A percentile compares a stretch with the other conserved stretches of the same genome.
Conservation (phyloP, 2,329 filamentous ascomycete species). For the Alternaria rosae region DNA sequence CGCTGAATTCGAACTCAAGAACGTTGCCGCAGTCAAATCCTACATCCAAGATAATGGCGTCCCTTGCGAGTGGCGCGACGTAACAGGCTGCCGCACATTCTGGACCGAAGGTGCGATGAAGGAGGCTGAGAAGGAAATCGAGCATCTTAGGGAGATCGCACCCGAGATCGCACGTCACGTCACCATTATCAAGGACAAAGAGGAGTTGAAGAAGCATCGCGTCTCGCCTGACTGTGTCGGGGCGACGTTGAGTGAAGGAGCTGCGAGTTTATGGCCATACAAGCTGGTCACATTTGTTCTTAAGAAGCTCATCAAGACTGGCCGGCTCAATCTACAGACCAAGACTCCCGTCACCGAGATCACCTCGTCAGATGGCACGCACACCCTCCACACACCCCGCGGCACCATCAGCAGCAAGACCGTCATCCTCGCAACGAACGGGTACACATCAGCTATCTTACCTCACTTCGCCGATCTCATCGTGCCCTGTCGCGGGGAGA, state of each 20-base stretch:
- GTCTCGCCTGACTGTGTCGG: slow-evolving; percentile 60
- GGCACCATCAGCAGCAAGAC: slow-evolving; percentile 69
- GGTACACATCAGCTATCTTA: slow-evolving; percentile 78
- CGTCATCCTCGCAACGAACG: slow-evolving; percentile 83
- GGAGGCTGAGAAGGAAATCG: slow-evolving; percentile 60
- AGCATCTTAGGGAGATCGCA: slow-evolving; percentile 57
- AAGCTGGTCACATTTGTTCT: slow-evolving; percentile 80
- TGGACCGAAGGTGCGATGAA: slow-evolving; percentile 64
- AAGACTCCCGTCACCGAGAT: slow-evolving; percentile 66
- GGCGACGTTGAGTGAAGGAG: slow-evolving; percentile 69
- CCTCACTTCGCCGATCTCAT: slow-evolving; percentile 74
- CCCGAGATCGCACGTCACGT: slow-evolving; percentile 64
- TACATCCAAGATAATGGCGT: slow-evolving; percentile 66
- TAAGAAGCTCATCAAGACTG: slow-evolving; percentile 61
- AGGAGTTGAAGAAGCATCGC: slow-evolving; percentile 61
- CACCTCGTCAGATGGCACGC: slow-evolving; percentile 49
- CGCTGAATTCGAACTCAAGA: slow-evolving; percentile 75
- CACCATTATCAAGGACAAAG: slow-evolving; percentile 49
- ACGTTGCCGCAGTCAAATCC: slow-evolving; percentile 66
- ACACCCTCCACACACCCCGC: slow-evolving; percentile 71
- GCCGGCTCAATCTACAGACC: slow-evolving; percentile 75
- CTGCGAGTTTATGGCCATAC: slow-evolving; percentile 81
- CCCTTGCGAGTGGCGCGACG: slow-evolving; percentile 72
- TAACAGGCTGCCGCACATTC: slow-evolving; percentile 70
- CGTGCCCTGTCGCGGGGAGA: slow-evolving; percentile 78